phyloP scores from a whole-genome alignment of 2,329 filamentous ascomycete genomes.

The Fusarium virguliforme region DNA sequence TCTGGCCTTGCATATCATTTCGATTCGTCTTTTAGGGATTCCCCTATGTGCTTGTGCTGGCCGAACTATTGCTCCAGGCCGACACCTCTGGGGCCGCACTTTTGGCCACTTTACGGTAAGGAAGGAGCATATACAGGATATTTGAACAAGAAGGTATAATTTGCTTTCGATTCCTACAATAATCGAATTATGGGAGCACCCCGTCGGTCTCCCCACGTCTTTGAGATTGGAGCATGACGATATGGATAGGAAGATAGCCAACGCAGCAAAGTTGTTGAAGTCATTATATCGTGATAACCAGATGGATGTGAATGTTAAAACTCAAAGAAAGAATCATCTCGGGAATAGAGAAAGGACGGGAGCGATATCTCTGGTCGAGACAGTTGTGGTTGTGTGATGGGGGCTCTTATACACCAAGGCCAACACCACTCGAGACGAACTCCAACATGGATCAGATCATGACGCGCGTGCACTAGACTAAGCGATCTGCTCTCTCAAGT shows the following conservation, averaged over 20 bases:
- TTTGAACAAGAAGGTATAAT: too few species aligned
- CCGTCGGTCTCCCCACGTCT: neutral
- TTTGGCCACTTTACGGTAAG: too few species aligned
- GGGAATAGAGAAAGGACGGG: too few species aligned
- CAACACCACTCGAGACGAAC: neutral
- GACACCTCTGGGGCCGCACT: too few species aligned
- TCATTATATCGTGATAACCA: neutral
- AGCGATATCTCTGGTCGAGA: too few species aligned
- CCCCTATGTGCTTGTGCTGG: neutral
- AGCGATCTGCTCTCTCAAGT: neutral
- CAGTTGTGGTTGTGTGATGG: too few species aligned
- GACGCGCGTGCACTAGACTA: neutral
- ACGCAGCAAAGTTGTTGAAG: neutral
- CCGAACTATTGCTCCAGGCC: too few species aligned
- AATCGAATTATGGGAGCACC: too few species aligned
- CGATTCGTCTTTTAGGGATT: neutral
- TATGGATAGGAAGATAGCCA: neutral
- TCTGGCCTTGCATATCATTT: too few species aligned
- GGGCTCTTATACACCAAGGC: neutral
- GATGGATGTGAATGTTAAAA: neutral
- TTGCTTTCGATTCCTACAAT: too few species aligned
- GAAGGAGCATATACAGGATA: too few species aligned
- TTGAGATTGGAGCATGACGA: conserved; percentile 4
- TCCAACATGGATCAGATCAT: conserved; percentile 11
- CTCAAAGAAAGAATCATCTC: neutral